Base-by-base conservation (phyloP, 108 stramenopile genomes). In the Conticribra guillardii region DNA sequence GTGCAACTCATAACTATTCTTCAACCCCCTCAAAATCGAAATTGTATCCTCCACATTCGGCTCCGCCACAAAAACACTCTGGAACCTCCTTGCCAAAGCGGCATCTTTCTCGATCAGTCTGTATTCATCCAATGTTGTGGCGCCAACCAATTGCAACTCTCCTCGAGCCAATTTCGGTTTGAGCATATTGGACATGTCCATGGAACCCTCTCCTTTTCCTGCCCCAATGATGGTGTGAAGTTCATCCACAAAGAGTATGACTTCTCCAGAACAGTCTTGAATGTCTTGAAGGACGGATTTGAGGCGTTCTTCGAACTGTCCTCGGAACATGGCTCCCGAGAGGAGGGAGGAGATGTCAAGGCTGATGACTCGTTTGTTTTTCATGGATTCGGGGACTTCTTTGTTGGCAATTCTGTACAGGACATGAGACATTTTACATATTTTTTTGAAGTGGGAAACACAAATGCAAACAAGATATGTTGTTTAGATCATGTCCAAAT, bases 161-260 rank as follows among this genome's bases (percentile, higher is more conserved):
- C 98, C 98, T 17, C 98, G 71, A 1, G 96, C 98, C 55, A 98
- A 68, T 34, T 89, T 87, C 1, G 98, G 98, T 76, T 99, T 99
- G 26, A 99, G 70, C 59, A 97, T 91, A 80, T 99, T 99, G 37
- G 82, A 73, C 80, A 97, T 97, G 60, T 92, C 93, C 91, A 91
- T 90, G 21, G 81, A 57, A 5, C 81, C 81, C 28, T 82, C 81
- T 28, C 83, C 81, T 21, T 87, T 85, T 3, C 93, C 93, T 27
- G 93, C 93, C 5, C 93, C 93, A 11, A 97, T 89, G 22, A 99
- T 96, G 30, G 93, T 93, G 82, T 99, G 98, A 2, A 99, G 73
- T 69, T 99, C 98, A 79, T 99, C 98, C 14, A 99, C 90, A 76
- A 99, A 99, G 23, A 97, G 76, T 54, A 99, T 96, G 17, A 97